These are phyloP conservation scores for Saposhnikovia divaricata DNA, from an alignment of 129 eudicot genomes.

Conservation along the genomic window DNA sequence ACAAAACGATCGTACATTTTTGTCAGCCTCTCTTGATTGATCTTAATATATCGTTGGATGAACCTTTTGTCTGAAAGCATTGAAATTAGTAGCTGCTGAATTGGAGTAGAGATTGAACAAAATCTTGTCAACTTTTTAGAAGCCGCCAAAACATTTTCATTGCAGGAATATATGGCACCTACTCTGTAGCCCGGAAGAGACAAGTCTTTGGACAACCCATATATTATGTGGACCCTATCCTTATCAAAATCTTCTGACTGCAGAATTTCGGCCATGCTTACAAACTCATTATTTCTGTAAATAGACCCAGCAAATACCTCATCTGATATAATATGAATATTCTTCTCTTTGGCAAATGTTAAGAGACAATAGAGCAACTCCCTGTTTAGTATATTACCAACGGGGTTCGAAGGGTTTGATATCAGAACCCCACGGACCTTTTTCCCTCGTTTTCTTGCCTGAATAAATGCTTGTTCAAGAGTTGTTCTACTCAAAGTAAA, in stretches of 20 bases:
- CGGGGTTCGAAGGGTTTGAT: slow-evolving; percentile 89
- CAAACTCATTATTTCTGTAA: slow-evolving; percentile 65
- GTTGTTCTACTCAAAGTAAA: slow-evolving; percentile 58
- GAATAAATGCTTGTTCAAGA: slow-evolving; percentile 79
- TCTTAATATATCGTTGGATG: slow-evolving; percentile 27
- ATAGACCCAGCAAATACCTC: slow-evolving; percentile 77
- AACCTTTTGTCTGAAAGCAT: slow-evolving; percentile 68
- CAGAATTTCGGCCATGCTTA: slow-evolving; percentile 85
- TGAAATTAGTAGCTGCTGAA: slow-evolving; percentile 60
- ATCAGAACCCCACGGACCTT: slow-evolving; percentile 71
- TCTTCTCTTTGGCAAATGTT: slow-evolving; percentile 81
- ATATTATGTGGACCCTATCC: slow-evolving; percentile 84
- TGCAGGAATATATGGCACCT: slow-evolving; percentile 74
- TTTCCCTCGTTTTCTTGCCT: slow-evolving; percentile 86
- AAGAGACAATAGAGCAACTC: slow-evolving; percentile 61
- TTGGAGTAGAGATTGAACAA: slow-evolving; percentile 81
- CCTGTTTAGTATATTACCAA: slow-evolving; percentile 56
- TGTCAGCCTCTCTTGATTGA: slow-evolving; percentile 43
- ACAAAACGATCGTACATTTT: slow-evolving; percentile 46
- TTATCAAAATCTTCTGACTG: slow-evolving; percentile 66
- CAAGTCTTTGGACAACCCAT: slow-evolving; percentile 79
- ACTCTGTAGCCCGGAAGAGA: slow-evolving; percentile 74
- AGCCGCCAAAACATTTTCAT: slow-evolving; percentile 63
- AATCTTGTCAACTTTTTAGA: slow-evolving; percentile 70
- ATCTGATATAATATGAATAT: slow-evolving; percentile 87